Conservation (phyloP, 1,284 basidiomycete species). For the Ganoderma leucocontextum region DNA sequence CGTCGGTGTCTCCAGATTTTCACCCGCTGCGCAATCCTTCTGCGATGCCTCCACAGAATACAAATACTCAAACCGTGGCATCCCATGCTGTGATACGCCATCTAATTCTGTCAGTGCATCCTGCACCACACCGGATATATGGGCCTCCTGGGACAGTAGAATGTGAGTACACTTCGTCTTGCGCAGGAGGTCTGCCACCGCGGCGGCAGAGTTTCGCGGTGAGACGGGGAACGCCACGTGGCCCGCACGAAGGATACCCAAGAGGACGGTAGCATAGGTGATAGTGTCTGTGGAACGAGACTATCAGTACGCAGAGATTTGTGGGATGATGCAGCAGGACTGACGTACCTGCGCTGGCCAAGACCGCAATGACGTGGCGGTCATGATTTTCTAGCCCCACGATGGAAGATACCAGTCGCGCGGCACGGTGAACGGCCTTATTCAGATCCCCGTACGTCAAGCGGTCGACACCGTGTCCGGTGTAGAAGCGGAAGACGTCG, state of each 20-base stretch:
- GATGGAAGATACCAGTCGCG: neutral
- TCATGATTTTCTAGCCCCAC: neutral
- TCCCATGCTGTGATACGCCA: neutral
- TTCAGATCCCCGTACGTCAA: constrained; percentile 37
- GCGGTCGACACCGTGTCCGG: constrained; percentile 33
- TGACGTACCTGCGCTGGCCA: neutral
- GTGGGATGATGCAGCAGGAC: neutral
- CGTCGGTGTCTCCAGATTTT: neutral
- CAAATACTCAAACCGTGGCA: constrained; percentile 25
- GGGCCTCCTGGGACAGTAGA: constrained; percentile 33
- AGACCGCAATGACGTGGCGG: neutral
- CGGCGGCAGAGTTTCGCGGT: constrained; percentile 47
- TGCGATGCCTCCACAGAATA: neutral
- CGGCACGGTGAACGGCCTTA: constrained; percentile 28
- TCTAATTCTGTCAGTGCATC: neutral
- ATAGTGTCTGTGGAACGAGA: constrained; percentile 37
- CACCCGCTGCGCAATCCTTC: neutral
- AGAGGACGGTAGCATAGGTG: constrained; percentile 37
- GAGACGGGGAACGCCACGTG: constrained; percentile 46
- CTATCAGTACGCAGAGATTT: neutral
- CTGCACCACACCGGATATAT: constrained; percentile 8
- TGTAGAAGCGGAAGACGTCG: constrained; percentile 44
- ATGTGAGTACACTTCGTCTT: constrained; percentile 38
- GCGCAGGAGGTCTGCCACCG: constrained; percentile 45
- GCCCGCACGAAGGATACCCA: constrained; percentile 38